Conservation (phyloP, 2,329 filamentous ascomycete genomes). For the Mycogone perniciosa region DNA sequence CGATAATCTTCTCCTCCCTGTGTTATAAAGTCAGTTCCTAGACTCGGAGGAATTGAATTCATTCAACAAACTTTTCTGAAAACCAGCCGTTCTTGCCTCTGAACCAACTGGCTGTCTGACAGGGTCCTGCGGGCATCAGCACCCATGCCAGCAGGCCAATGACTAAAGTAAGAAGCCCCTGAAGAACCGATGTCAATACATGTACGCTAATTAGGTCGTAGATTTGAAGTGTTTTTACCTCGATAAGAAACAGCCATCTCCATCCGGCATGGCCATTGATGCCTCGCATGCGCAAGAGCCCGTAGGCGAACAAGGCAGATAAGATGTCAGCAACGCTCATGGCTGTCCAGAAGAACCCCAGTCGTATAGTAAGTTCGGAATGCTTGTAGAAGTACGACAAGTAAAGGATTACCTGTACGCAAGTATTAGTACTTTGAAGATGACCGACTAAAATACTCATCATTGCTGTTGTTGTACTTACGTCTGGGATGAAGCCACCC, state of each 20-base stretch:
- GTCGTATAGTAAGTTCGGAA: conserved; percentile 58
- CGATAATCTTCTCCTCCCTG: conserved; percentile 47
- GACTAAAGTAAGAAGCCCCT: conserved; percentile 24
- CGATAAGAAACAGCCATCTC: conserved; percentile 27
- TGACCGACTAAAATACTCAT: conserved; percentile 4
- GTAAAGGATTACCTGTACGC: conserved; percentile 39
- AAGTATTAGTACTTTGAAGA: background rate
- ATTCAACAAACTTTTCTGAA: conserved; percentile 15
- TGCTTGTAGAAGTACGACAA: conserved; percentile 72
- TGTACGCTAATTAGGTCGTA: background rate
- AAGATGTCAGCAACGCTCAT: conserved; percentile 50
- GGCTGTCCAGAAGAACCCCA: conserved; percentile 65
- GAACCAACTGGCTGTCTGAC: conserved; percentile 48
- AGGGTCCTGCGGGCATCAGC: conserved; percentile 21
- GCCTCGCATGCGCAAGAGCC: conserved; percentile 32
- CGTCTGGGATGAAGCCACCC: conserved; percentile 42
- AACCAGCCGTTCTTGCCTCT: conserved; percentile 41
- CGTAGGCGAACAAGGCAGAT: conserved; percentile 43
- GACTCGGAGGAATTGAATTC: background rate
- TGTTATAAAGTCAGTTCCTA: background rate
- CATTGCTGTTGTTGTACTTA: conserved; percentile 14
- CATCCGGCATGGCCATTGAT: conserved; percentile 33
- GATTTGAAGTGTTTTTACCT: background rate
- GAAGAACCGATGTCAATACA: background rate
- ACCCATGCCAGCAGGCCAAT: conserved; percentile 18